A percentile compares a stretch with the other conserved stretches of the same genome.
These are phyloP conservation scores for Nephelium lappaceum DNA, from an alignment of 345 rosid species.

Conservation along the genomic window DNA sequence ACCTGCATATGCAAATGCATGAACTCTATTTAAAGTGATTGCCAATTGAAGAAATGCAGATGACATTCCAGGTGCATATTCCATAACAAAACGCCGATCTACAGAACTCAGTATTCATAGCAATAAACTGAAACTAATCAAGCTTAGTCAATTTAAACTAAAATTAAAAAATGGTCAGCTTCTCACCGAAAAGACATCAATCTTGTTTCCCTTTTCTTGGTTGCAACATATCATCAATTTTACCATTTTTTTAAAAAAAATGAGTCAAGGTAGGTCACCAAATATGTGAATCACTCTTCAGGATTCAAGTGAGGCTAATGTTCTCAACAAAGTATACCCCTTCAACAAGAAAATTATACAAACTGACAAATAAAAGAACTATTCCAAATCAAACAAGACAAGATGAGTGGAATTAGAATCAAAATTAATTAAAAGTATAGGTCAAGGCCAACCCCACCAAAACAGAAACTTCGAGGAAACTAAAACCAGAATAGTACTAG, in stretches of 20 bases:
- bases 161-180: no score
- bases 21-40: conserved; percentile 9
- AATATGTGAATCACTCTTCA: background rate
- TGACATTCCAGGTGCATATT: background rate
- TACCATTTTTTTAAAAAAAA: background rate
- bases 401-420: conserved; percentile 3
- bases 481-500: background rate
- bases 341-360: background rate
- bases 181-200: background rate
- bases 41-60: background rate
- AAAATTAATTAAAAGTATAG: background rate
- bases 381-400: conserved; percentile 5
- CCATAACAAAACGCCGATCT: background rate
- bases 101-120: background rate
- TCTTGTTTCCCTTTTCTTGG: background rate
- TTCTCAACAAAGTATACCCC: conserved; percentile 19
- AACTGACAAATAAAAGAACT: background rate
- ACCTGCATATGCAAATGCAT: conserved; percentile 39
- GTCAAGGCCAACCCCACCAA: conserved; percentile 2
- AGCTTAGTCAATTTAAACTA: background rate
- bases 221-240: background rate
- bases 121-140: background rate
- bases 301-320: background rate
- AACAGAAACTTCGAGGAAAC: conserved; percentile 7
- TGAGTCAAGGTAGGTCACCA: background rate